Evolutionary conservation across 176 grass and related monocot species (phyloP).

Genomic region (Metroxylon sagu): DNA sequence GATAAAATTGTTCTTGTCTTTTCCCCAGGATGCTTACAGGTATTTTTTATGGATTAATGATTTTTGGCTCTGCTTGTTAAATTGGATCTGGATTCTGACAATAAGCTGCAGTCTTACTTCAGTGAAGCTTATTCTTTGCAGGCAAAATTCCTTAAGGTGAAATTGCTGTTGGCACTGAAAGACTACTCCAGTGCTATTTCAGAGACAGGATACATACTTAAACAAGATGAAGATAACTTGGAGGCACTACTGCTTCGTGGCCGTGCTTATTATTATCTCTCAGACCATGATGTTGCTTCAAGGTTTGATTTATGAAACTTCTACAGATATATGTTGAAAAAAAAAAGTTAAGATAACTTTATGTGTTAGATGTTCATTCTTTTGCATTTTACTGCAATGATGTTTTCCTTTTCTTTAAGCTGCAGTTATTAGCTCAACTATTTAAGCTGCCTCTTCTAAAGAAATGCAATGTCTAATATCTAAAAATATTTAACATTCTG

Average conservation of each 20-base stretch:
- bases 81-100: not conserved
- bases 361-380: no score
- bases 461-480: no score
- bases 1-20: slow-evolving; percentile 89
- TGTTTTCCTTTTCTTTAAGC: no score
- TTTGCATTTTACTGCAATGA: no score
- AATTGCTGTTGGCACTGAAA: slow-evolving; percentile 59
- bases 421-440: no score
- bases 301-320: slow-evolving; percentile 33
- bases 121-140: slow-evolving; percentile 29
- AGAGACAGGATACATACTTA: slow-evolving; percentile 83
- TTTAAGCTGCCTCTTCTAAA: no score
- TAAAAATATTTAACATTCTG: no score
- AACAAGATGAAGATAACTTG: slow-evolving; percentile 97
- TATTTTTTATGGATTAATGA: slow-evolving; percentile 14
- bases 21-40: slow-evolving; percentile 86
- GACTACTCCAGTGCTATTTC: slow-evolving; percentile 86
- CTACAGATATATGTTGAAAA: no score
- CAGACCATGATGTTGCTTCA: slow-evolving; percentile 88
- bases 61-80: slow-evolving; percentile 1
- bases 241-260: slow-evolving; percentile 80
- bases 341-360: no score
- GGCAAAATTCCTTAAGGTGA: slow-evolving; percentile 93
- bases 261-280: slow-evolving; percentile 92
- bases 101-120: not conserved